Conservation (phyloP, 345 rosid species). For the Durio zibethinus region DNA sequence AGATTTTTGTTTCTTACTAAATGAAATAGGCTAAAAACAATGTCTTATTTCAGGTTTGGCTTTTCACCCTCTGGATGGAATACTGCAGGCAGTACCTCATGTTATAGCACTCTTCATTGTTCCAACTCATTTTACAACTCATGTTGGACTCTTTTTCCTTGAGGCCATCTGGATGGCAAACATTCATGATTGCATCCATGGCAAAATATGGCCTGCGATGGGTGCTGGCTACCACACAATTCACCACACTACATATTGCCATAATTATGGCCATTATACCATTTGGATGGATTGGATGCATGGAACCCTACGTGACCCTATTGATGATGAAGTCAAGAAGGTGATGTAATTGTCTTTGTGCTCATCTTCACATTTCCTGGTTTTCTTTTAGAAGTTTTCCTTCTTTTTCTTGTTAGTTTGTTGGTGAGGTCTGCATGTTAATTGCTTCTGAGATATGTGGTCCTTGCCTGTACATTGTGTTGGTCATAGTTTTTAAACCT, state of each 20-base stretch:
- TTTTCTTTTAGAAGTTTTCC: neutral
- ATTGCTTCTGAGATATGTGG: neutral
- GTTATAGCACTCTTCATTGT: slow-evolving; percentile 64
- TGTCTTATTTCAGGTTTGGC: slow-evolving; percentile 65
- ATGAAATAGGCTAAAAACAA: neutral
- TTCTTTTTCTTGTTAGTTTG: neutral
- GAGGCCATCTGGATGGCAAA: slow-evolving; percentile 93
- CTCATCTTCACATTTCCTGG: neutral
- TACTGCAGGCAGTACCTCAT: slow-evolving; percentile 89
- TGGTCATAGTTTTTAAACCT: neutral
- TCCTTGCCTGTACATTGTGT: neutral
- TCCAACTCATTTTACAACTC: slow-evolving; percentile 78
- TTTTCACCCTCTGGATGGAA: slow-evolving; percentile 86
- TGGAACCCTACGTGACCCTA: slow-evolving; percentile 77
- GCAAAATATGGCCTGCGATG: slow-evolving; percentile 84
- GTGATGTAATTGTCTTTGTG: slow-evolving; percentile 20
- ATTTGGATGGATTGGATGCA: slow-evolving; percentile 99
- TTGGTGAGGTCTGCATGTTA: neutral
- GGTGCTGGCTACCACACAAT: slow-evolving; percentile 98
- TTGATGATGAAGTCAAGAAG: slow-evolving; percentile 43
- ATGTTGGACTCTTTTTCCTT: slow-evolving; percentile 63
- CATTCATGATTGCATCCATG: slow-evolving; percentile 91
- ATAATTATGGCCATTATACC: slow-evolving; percentile 94
- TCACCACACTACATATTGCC: slow-evolving; percentile 95
- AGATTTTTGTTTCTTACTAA: neutral